Percentiles rank a stretch among this genome's conserved stretches.
Conservation (phyloP, 2,329 filamentous ascomycete genomes). For the Ophiocordyceps robertsii region DNA sequence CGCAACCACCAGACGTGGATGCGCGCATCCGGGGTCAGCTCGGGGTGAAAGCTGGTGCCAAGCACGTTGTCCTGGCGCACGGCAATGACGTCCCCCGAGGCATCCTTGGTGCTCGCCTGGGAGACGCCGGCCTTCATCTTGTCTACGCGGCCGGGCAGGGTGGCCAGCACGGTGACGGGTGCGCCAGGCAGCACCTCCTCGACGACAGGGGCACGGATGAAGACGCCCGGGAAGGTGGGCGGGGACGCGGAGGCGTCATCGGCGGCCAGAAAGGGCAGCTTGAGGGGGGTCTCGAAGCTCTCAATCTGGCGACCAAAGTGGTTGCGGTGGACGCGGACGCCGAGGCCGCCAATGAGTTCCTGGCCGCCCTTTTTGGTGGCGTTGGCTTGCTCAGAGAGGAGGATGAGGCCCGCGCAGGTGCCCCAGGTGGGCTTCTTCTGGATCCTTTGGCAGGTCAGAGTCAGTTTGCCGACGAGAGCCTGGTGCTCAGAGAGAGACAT, state of each 20-base stretch:
- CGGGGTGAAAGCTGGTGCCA: constrained; percentile 91
- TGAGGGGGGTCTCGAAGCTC: constrained; percentile 67
- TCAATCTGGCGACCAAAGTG: constrained; percentile 91
- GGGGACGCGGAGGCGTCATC: background rate
- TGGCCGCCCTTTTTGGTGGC: constrained; percentile 83
- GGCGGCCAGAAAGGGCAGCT: constrained; percentile 53
- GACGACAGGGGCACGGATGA: constrained; percentile 89
- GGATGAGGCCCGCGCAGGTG: constrained; percentile 86
- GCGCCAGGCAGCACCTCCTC: constrained; percentile 54
- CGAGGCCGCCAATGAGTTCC: constrained; percentile 81
- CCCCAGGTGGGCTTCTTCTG: constrained; percentile 80
- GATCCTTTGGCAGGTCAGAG: constrained; percentile 33
- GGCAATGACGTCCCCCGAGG: constrained; percentile 67
- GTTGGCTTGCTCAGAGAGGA: constrained; percentile 79
- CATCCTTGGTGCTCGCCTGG: constrained; percentile 22
- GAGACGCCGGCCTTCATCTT: constrained; percentile 23
- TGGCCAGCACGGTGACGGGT: constrained; percentile 36
- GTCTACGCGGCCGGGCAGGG: constrained; percentile 27
- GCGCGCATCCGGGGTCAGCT: constrained; percentile 73
- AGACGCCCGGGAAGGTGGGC: constrained; percentile 61
- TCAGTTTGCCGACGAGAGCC: background rate
- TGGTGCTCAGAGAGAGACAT: background rate
- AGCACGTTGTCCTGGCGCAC: constrained; percentile 85
- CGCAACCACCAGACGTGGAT: constrained; percentile 92
- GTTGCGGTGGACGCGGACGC: constrained; percentile 83